Percentiles rank a stretch among this genome's conserved stretches.
Evolutionary conservation across 176 grass and related monocot genomes (phyloP).

Genomic region (Cenchrus purpureus): DNA sequence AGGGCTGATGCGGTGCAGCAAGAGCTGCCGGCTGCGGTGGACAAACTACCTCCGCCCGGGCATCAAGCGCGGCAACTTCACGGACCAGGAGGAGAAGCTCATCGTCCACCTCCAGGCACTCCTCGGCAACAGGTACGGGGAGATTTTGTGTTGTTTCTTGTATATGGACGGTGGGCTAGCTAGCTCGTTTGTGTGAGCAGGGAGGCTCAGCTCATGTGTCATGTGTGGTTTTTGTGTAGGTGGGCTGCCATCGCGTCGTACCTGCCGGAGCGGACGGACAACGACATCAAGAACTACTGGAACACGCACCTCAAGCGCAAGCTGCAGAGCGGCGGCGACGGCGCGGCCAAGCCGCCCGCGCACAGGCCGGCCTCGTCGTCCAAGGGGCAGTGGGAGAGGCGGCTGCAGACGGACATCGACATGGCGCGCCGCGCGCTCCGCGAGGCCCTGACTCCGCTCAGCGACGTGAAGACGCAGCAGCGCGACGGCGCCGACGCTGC

Average conservation of each 20-base stretch:
- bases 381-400: slow-evolving; percentile 87
- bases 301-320: slow-evolving; percentile 97
- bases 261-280: slow-evolving; percentile 90
- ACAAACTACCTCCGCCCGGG: slow-evolving; percentile 89
- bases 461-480: slow-evolving; percentile 31
- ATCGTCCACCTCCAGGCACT: slow-evolving; percentile 93
- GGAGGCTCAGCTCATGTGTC: neutral
- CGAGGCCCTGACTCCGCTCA: slow-evolving; percentile 62
- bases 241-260: slow-evolving; percentile 97
- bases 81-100: slow-evolving; percentile 91
- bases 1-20: slow-evolving; percentile 88
- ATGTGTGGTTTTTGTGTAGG: slow-evolving; percentile 13
- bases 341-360: slow-evolving; percentile 12
- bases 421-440: slow-evolving; percentile 68
- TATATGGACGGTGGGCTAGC: neutral
- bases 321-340: slow-evolving; percentile 34
- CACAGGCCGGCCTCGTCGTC: slow-evolving; percentile 45
- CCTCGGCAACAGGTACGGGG: slow-evolving; percentile 69
- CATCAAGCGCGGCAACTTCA: slow-evolving; percentile 90
- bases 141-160: neutral
- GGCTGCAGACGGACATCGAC: slow-evolving; percentile 84
- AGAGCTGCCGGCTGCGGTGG: slow-evolving; percentile 92
- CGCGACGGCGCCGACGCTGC: neutral
- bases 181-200: neutral
- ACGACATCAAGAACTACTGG: slow-evolving; percentile 99